Evolutionary conservation across 208 protist species (phyloP).

Genomic region (Phytomonas serpens): DNA sequence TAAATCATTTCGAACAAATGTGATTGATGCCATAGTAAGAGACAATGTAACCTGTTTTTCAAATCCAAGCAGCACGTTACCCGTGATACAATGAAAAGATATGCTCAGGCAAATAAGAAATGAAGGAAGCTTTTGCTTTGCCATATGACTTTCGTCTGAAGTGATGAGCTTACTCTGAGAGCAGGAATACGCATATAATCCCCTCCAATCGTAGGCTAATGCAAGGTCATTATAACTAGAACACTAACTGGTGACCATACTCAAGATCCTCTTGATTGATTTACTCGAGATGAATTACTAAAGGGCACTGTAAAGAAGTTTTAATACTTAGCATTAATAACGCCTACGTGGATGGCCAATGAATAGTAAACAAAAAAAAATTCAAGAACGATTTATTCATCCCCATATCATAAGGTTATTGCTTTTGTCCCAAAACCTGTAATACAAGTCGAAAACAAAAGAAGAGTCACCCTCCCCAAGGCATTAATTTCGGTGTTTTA

Average conservation of each 20-base stretch:
- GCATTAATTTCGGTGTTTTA: not conserved
- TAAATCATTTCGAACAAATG: constrained; percentile 7
- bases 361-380: not conserved
- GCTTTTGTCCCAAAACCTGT: not conserved
- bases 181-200: not conserved
- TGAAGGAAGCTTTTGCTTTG: too few species aligned
- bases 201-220: not conserved
- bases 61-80: not conserved
- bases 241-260: not conserved
- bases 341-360: not conserved
- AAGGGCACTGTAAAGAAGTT: not conserved
- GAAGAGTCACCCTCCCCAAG: not conserved
- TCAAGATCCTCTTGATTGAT: not conserved
- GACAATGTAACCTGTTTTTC: not conserved
- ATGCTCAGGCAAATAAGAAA: not conserved
- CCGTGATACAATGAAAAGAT: not conserved
- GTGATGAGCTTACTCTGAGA: not conserved
- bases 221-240: not conserved
- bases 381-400: not conserved
- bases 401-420: not conserved
- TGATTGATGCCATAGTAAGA: not conserved
- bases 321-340: not conserved
- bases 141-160: not conserved
- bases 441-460: not conserved
- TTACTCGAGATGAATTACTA: not conserved